Evolutionary conservation across 306 rosid genomes (phyloP), one percentile per base, ranked within the genome.

Genomic region (Mimosa bimucronata): DNA sequence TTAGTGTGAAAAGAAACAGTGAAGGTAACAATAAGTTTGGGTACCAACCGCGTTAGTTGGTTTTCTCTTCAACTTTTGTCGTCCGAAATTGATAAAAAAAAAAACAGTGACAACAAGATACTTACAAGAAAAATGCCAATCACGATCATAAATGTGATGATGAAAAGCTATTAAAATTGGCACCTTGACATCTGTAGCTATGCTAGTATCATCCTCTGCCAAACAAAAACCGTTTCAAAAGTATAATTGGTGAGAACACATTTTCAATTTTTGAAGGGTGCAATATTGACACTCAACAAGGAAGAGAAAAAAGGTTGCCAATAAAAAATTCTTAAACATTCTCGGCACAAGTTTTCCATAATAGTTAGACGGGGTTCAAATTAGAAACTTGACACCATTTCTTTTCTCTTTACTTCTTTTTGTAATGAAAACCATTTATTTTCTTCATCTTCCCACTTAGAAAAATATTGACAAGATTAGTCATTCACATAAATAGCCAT

Each of bases 181-280:
- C 77, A 95, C 91, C 84, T 95, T 95, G 74, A 95, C 90, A 64
- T 91, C 94, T 7, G 89, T 79, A 1, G 79, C 80, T 81, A 96
- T 71, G 85, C 97, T 84, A 73, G 99, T 96, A 86, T 96, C 99
- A 81, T 96, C 99, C 99, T 96, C 99, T 96, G 90, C 44, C 82
- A 74, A 87, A 58, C 70, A 37, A 60, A 45, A 34, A 38, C 30
- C 1, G 21, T 79, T 71, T 38, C 26, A 23, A 77, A 19, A 52
- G 44, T 55, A 60, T 71, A 67, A 44, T 62, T 26, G 40, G 50
- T 64, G 41, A 14, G 29, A 3, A 52, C 19, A 25, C 46, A 71
- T 5, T 42, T 72, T 55, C 50, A 77, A 67, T 50, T 16, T 66
- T 75, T n/a, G 29, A 77, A 76, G 11, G 72, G 75, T 19, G 45